These are phyloP conservation scores for Geosmithia putterillii DNA, from an alignment of 2,329 filamentous ascomycete species.

Conservation along the genomic window DNA sequence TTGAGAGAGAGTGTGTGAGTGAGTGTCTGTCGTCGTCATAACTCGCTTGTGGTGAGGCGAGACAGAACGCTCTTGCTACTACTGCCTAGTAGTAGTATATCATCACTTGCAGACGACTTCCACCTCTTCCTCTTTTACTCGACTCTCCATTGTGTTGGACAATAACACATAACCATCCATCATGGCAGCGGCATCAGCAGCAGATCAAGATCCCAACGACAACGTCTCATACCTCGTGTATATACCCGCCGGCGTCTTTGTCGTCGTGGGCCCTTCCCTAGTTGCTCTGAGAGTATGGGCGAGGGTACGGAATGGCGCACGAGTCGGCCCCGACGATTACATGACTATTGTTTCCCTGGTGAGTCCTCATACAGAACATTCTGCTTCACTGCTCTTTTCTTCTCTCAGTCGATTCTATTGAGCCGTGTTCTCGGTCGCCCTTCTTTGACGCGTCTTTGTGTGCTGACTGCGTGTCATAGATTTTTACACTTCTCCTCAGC, in stretches of 20 bases:
- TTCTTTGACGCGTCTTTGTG: not conserved
- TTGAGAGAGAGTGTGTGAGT: too few relatives aligned
- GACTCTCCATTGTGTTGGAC: too few relatives aligned
- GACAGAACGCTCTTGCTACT: too few relatives aligned
- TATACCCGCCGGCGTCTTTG: conserved; percentile 11
- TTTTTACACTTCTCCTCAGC: conserved; percentile 4
- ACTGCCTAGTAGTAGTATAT: too few relatives aligned
- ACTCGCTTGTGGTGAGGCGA: too few relatives aligned
- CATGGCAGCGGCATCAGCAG: not conserved
- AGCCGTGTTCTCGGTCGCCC: too few relatives aligned
- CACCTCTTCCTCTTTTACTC: too few relatives aligned
- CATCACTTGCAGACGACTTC: too few relatives aligned
- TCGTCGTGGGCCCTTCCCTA: conserved; percentile 9
- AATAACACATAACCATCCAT: not conserved
- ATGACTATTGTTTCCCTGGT: conserved; percentile 10
- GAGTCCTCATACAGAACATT: too few relatives aligned
- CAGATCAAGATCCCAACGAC: conserved; percentile 4
- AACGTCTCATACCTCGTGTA: conserved; percentile 12
- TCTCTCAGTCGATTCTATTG: not conserved
- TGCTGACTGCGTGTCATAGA: not conserved
- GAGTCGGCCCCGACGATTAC: conserved; percentile 11
- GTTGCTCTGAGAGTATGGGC: conserved; percentile 9
- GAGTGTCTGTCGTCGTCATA: too few relatives aligned
- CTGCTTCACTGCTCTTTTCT: not conserved
- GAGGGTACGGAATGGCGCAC: conserved; percentile 7